A percentile compares a stretch with the other conserved stretches of the same genome.
These are phyloP conservation scores for Stenocarpella maydis DNA, from an alignment of 2,329 filamentous ascomycete species.

Conservation along the genomic window DNA sequence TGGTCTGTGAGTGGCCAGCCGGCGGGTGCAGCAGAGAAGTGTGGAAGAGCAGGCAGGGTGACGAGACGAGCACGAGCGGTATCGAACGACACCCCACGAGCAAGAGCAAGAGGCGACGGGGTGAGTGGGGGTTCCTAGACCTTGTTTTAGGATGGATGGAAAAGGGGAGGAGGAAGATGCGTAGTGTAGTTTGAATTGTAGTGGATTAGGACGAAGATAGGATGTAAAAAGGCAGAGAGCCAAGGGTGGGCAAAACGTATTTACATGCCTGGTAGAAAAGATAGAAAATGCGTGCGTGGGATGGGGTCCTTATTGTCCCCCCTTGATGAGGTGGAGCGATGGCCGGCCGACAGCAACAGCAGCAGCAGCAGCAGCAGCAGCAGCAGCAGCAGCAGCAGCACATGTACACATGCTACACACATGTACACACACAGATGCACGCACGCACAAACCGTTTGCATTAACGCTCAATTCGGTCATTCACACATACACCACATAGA, in stretches of 20 bases:
- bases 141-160: constrained; percentile 11
- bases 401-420: constrained; percentile 2
- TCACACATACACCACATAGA: background rate
- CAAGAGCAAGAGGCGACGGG: background rate
- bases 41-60: background rate
- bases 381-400: constrained; percentile 2
- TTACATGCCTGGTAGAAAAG: too few species aligned
- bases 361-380: constrained; percentile 3
- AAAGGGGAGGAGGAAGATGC: constrained; percentile 13
- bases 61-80: constrained; percentile 3
- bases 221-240: too few species aligned
- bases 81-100: constrained; percentile 31
- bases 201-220: too few species aligned
- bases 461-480: too few species aligned
- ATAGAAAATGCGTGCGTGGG: too few species aligned
- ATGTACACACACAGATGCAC: background rate
- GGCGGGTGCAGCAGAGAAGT: constrained; percentile 4
- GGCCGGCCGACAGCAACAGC: constrained; percentile 20
- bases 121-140: constrained; percentile 4
- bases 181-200: too few species aligned
- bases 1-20: background rate
- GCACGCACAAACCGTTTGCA: too few species aligned
- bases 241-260: too few species aligned
- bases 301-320: background rate
- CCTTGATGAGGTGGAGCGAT: constrained; percentile 12